Conservation (phyloP, 225 moss, liverwort and hornwort species). For the Physcomitrium patens region DNA sequence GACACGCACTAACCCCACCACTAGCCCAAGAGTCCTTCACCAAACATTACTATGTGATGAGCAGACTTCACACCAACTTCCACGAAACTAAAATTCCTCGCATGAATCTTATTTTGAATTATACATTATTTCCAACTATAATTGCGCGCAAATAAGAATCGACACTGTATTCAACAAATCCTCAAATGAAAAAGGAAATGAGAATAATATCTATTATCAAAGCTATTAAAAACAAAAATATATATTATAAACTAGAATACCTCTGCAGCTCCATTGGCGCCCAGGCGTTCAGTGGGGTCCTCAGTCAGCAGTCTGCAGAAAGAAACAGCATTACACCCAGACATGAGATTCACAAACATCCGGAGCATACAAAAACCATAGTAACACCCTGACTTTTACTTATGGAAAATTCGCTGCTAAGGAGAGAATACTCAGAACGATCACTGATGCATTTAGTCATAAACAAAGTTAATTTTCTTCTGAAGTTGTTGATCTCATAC, state of each 20-base stretch:
- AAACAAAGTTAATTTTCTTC: not conserved
- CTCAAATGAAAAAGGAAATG: too few species aligned
- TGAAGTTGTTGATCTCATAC: not conserved
- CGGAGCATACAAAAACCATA: not conserved
- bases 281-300: constrained; percentile 91
- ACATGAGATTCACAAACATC: not conserved
- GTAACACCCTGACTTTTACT: not conserved
- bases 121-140: too few species aligned
- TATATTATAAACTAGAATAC: constrained; percentile 36
- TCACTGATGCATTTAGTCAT: not conserved
- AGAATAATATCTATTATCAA: too few species aligned
- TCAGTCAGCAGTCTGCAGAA: constrained; percentile 79
- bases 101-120: too few species aligned
- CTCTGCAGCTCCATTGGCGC: constrained; percentile 92
- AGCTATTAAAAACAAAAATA: too few species aligned
- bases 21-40: not conserved
- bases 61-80: constrained; percentile 2
- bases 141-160: too few species aligned
- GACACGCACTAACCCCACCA: not conserved
- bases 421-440: not conserved
- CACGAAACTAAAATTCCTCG: not conserved
- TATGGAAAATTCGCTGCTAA: not conserved
- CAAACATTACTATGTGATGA: not conserved
- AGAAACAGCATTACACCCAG: not conserved
- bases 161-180: too few species aligned